Percentiles rank a stretch among this genome's conserved stretches.
These are phyloP conservation scores for Chaetomium tenue DNA, from an alignment of 495 filamentous ascomycete genomes.

Conservation along the genomic window DNA sequence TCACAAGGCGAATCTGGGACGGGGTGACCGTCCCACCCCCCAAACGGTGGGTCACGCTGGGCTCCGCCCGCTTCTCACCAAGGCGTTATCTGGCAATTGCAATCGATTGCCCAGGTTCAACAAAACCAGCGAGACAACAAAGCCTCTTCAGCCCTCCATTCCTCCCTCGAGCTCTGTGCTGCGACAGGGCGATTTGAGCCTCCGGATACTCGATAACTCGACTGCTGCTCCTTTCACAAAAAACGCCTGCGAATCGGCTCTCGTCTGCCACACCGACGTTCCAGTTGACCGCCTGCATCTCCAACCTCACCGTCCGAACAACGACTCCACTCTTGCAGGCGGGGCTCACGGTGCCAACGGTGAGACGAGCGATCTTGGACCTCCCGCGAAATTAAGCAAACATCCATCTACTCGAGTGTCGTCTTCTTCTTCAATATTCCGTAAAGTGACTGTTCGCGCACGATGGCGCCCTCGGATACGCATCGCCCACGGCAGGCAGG, in stretches of 20 bases:
- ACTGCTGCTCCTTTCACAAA: background rate
- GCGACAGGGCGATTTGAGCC: background rate
- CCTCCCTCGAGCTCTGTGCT: background rate
- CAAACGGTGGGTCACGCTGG: slow-evolving; percentile 8
- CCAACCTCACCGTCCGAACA: slow-evolving; percentile 7
- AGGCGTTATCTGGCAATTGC: slow-evolving; percentile 8
- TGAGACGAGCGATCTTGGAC: slow-evolving; percentile 11
- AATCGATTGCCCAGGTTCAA: slow-evolving; percentile 8
- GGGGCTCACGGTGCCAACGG: slow-evolving; percentile 18
- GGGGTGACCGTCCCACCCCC: slow-evolving; percentile 3
- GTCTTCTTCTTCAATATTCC: background rate
- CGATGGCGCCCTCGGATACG: slow-evolving; percentile 28
- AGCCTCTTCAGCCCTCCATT: background rate
- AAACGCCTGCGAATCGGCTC: slow-evolving; percentile 1
- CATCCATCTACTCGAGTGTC: slow-evolving; percentile 1
- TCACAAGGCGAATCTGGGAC: background rate
- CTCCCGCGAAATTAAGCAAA: slow-evolving; percentile 1
- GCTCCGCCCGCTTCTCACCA: background rate
- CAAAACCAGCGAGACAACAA: slow-evolving; percentile 17
- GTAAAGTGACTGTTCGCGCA: background rate
- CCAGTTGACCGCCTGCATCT: slow-evolving; percentile 5
- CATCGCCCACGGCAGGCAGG: slow-evolving; percentile 21
- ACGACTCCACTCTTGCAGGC: slow-evolving; percentile 21
- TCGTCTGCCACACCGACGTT: slow-evolving; percentile 4
- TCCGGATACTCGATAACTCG: background rate